Conservation (phyloP, 106 monocot species). For the Triglochin maritima region DNA sequence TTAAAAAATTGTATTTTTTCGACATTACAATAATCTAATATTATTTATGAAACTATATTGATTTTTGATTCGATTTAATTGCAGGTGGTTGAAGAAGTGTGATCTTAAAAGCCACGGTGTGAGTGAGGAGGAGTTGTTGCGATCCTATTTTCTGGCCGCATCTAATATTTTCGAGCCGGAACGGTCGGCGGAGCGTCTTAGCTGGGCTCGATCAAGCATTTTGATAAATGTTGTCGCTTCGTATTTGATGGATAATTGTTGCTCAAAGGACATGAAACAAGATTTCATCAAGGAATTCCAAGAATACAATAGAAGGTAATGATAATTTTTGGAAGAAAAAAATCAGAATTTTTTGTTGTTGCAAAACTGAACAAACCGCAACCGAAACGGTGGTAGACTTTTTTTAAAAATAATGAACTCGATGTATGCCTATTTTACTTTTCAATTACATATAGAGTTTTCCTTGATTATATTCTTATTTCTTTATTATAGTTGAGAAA, state of each 20-base stretch:
- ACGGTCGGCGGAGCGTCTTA: slow-evolving; percentile 30
- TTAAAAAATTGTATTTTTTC: too few relatives aligned
- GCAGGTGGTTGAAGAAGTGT: slow-evolving; percentile 52
- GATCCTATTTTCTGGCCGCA: slow-evolving; percentile 50
- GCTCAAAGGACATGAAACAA: neutral
- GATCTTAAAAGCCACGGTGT: slow-evolving; percentile 18
- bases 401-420: too few relatives aligned
- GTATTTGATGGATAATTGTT: slow-evolving; percentile 1
- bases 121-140: slow-evolving; percentile 19
- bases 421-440: too few relatives aligned
- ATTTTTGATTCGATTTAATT: neutral
- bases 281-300: slow-evolving; percentile 7
- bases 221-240: slow-evolving; percentile 22
- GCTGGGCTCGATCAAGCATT: slow-evolving; percentile 32
- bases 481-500: too few relatives aligned
- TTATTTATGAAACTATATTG: neutral
- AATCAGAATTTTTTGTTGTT: too few relatives aligned
- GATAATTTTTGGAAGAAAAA: neutral
- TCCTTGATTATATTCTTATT: too few relatives aligned
- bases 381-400: too few relatives aligned
- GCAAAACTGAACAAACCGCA: neutral
- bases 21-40: too few relatives aligned
- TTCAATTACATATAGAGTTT: too few relatives aligned
- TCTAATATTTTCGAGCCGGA: slow-evolving; percentile 43
- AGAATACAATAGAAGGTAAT: neutral